Evolutionary conservation across 179 eudicot species (phyloP).

Genomic region (Sideroxylon spinosum): DNA sequence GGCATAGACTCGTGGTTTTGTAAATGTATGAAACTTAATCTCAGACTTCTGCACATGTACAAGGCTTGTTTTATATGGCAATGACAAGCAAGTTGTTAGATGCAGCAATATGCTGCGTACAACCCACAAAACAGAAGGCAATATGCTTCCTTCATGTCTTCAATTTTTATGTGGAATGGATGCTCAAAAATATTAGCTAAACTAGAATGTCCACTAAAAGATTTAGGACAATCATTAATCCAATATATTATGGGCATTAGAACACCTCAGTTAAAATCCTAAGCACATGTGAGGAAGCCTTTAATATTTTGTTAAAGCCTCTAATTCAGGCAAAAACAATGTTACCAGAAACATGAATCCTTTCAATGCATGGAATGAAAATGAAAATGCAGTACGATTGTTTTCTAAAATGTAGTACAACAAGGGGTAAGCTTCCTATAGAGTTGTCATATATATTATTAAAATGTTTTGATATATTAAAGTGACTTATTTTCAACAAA

Average conservation of each 20-base stretch:
- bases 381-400: too few relatives aligned
- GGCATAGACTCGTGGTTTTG: too few relatives aligned
- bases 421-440: too few relatives aligned
- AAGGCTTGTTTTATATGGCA: background rate
- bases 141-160: background rate
- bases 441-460: too few relatives aligned
- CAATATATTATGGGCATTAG: background rate
- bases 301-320: background rate
- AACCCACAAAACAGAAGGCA: background rate
- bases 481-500: too few relatives aligned
- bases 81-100: background rate
- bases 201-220: background rate
- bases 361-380: too few relatives aligned
- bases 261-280: background rate
- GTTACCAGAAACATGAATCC: too few relatives aligned
- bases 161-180: background rate
- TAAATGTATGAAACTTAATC: too few relatives aligned
- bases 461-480: too few relatives aligned
- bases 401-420: too few relatives aligned
- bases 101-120: background rate
- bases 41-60: background rate
- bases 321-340: background rate
- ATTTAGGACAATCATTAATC: background rate
- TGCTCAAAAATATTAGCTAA: background rate
- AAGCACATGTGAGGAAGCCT: background rate